Conservation (phyloP, 768 basidiomycete genomes). For the Lactarius evosmus region DNA sequence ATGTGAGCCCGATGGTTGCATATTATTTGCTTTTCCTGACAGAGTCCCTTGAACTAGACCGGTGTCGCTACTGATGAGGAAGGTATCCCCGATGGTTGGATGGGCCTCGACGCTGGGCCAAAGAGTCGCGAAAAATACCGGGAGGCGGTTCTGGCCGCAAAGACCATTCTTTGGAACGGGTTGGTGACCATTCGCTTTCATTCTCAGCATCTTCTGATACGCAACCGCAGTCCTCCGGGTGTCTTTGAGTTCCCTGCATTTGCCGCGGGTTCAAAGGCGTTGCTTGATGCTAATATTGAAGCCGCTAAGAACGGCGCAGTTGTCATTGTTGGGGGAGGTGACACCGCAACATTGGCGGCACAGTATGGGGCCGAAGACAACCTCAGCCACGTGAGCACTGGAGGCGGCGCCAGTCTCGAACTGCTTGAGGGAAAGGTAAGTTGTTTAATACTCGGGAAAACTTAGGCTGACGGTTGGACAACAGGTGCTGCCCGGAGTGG, state of each 20-base stretch:
- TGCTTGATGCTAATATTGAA: constrained; percentile 82
- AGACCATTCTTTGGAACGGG: constrained; percentile 98
- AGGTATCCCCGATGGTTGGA: constrained; percentile 91
- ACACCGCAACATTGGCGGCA: constrained; percentile 95
- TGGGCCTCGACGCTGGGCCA: constrained; percentile 91
- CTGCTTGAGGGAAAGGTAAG: constrained; percentile 95
- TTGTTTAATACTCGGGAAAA: neutral
- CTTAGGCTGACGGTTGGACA: constrained; percentile 26
- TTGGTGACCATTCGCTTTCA: constrained; percentile 35
- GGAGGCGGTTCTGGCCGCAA: constrained; percentile 76
- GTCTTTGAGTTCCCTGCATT: constrained; percentile 97
- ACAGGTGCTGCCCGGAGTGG: constrained; percentile 86
- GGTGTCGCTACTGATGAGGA: constrained; percentile 71
- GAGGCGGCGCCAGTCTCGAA: constrained; percentile 91
- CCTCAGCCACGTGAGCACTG: constrained; percentile 95
- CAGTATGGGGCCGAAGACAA: constrained; percentile 80
- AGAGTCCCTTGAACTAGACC: constrained; percentile 42
- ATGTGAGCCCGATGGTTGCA: constrained; percentile 42
- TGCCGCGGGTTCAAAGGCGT: constrained; percentile 75
- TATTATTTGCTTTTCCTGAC: neutral
- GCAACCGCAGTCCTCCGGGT: constrained; percentile 73
- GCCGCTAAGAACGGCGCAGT: constrained; percentile 83
- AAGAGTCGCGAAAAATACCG: constrained; percentile 80
- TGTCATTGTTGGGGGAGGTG: constrained; percentile 95
- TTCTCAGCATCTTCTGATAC: constrained; percentile 5